These are phyloP conservation scores for Actinidia arguta DNA, from an alignment of 179 eudicot genomes.

Conservation along the genomic window DNA sequence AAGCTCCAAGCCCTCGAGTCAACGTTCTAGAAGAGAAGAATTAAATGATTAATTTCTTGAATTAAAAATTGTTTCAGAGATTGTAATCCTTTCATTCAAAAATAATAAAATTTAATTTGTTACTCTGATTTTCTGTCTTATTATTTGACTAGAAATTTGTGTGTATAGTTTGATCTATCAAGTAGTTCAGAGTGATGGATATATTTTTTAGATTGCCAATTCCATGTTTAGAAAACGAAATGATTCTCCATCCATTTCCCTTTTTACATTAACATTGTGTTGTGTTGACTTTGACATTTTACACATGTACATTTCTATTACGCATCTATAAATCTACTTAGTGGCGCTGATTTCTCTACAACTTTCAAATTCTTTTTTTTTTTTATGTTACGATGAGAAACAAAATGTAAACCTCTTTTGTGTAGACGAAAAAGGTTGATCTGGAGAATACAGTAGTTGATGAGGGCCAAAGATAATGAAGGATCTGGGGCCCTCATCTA, in stretches of 20 bases:
- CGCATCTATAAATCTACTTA: background rate
- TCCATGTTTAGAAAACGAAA: background rate
- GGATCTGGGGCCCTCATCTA: slow-evolving; percentile 61
- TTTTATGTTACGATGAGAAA: background rate
- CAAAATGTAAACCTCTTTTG: background rate
- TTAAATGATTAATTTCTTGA: too few relatives aligned
- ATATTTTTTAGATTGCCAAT: background rate
- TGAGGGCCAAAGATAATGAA: slow-evolving; percentile 88
- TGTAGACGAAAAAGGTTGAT: slow-evolving; percentile 97
- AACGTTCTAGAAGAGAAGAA: too few relatives aligned
- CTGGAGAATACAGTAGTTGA: slow-evolving; percentile 97
- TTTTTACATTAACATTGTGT: background rate
- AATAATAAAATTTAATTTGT: too few relatives aligned
- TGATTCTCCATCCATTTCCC: background rate
- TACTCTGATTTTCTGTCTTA: too few relatives aligned
- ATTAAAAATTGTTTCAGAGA: too few relatives aligned
- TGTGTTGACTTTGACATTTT: background rate
- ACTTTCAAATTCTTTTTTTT: too few relatives aligned
- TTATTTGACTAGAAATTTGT: too few relatives aligned
- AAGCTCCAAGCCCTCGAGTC: too few relatives aligned
- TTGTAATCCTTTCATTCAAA: too few relatives aligned
- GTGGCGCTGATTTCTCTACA: too few relatives aligned
- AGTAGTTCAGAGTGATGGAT: background rate
- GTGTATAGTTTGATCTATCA: background rate
- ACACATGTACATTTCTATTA: background rate